Evolutionary conservation across 2,329 filamentous ascomycete species (phyloP).

Genomic region (Exophiala lecanii-corni): DNA sequence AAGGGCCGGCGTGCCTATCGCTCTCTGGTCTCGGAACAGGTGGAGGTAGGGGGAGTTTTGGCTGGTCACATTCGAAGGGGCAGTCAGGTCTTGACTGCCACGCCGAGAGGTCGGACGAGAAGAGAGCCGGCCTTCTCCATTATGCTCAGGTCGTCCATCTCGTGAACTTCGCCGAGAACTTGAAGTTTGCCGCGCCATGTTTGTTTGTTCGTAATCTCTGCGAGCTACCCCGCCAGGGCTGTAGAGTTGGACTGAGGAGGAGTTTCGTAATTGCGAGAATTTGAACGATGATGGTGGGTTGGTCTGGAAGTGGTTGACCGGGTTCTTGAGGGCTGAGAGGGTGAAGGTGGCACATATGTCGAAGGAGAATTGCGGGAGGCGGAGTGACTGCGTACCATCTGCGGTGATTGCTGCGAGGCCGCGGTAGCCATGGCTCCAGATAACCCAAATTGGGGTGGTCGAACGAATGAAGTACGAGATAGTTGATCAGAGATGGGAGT

Average conservation of each 20-base stretch:
- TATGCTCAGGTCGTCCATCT: conserved; percentile 52
- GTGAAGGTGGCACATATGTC: conserved; percentile 37
- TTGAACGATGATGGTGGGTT: conserved; percentile 34
- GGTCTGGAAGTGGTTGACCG: conserved; percentile 43
- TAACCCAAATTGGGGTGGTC: neutral
- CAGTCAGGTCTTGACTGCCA: conserved; percentile 41
- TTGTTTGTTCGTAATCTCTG: conserved; percentile 69
- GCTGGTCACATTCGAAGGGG: conserved; percentile 50
- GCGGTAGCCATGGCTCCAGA: conserved; percentile 41
- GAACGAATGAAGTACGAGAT: neutral
- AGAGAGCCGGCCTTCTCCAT: conserved; percentile 46
- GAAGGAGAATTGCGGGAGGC: conserved; percentile 43
- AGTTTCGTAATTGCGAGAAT: conserved; percentile 36
- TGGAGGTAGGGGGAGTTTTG: conserved; percentile 47
- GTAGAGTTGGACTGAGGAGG: conserved; percentile 44
- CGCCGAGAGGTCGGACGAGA: conserved; percentile 40
- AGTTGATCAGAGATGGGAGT: too few species aligned
- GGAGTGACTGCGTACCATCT: conserved; percentile 48
- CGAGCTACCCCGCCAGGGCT: conserved; percentile 52
- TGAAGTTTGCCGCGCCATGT: conserved; percentile 54
- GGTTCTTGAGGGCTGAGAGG: conserved; percentile 43
- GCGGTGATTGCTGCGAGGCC: conserved; percentile 42
- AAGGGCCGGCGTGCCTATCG: conserved; percentile 40
- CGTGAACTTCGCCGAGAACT: conserved; percentile 58
- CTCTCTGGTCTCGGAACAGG: conserved; percentile 44